Evolutionary conservation across 495 filamentous ascomycete genomes (phyloP).

Genomic region (Saxophila tyrrhenica): DNA sequence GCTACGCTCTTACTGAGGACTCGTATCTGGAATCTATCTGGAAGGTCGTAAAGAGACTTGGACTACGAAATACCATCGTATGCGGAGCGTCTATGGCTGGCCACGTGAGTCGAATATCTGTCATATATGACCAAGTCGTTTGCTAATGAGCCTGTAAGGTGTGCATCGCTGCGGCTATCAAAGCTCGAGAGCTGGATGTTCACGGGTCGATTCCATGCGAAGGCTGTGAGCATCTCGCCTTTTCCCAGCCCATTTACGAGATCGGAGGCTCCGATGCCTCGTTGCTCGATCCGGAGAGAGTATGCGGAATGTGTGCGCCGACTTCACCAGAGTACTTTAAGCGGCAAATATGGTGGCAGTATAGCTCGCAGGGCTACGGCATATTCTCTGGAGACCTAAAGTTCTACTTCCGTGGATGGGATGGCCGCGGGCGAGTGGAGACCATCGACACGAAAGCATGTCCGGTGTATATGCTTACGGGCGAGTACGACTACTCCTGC

Average conservation of each 20-base stretch:
- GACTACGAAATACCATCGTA: constrained; percentile 30
- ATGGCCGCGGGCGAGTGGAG: constrained; percentile 29
- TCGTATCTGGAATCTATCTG: constrained; percentile 30
- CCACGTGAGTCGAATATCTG: constrained; percentile 25
- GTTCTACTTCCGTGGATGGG: constrained; percentile 36
- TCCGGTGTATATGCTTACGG: constrained; percentile 33
- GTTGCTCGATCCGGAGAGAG: constrained; percentile 31
- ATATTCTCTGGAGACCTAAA: constrained; percentile 35
- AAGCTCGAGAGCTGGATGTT: constrained; percentile 28
- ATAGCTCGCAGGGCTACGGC: constrained; percentile 31
- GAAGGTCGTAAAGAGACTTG: constrained; percentile 24
- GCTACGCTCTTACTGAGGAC: constrained; percentile 31
- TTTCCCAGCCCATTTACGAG: constrained; percentile 9
- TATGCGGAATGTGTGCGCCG: constrained; percentile 32
- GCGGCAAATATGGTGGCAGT: constrained; percentile 32
- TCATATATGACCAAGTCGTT: too few species aligned
- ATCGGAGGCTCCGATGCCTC: constrained; percentile 13
- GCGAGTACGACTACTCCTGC: constrained; percentile 34
- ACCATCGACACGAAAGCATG: constrained; percentile 31
- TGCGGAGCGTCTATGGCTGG: constrained; percentile 35
- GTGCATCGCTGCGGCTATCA: constrained; percentile 32
- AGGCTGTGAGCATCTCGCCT: constrained; percentile 17
- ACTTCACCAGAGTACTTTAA: constrained; percentile 28
- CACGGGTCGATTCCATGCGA: constrained; percentile 31
- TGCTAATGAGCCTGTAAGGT: too few species aligned